These are phyloP conservation scores for Funneliformis geosporum DNA, from an alignment of 192 early-diverging fungal species.

Conservation along the genomic window DNA sequence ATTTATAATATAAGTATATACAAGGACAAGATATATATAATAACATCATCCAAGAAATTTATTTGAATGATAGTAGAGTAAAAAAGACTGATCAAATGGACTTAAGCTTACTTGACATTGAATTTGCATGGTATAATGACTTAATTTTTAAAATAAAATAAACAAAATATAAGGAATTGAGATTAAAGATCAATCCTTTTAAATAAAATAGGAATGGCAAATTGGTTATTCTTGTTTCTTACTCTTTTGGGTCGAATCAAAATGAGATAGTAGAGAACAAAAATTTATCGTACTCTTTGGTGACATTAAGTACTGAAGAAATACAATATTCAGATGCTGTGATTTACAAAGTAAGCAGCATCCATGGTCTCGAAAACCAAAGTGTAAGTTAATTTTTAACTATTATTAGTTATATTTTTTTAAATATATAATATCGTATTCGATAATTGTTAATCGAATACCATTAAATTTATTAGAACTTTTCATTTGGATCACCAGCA, in stretches of 20 bases:
- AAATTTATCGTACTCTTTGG: conserved; percentile 2
- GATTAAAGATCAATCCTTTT: neutral
- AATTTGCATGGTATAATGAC: conserved; percentile 8
- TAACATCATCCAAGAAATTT: conserved; percentile 10
- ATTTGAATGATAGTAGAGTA: neutral
- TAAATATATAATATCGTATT: too few relatives aligned
- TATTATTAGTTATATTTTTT: too few relatives aligned
- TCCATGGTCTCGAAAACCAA: neutral
- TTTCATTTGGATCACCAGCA: conserved; percentile 1
- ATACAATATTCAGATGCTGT: neutral
- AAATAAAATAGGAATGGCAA: conserved; percentile 6
- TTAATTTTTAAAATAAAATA: neutral
- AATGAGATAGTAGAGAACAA: neutral
- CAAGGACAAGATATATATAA: conserved; percentile 13
- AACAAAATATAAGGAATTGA: neutral
- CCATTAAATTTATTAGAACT: conserved; percentile 7
- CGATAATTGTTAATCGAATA: neutral
- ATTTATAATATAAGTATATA: neutral
- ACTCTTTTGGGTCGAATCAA: neutral
- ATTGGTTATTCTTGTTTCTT: conserved; percentile 16
- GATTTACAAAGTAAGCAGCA: neutral
- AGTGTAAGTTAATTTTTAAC: neutral
- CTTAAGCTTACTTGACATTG: conserved; percentile 26
- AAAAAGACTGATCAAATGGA: neutral
- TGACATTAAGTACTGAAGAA: neutral